A percentile compares a stretch with the other conserved stretches of the same genome.
phyloP scores from a whole-genome alignment of 495 filamentous ascomycete species.

The Trichocladium uniseriatum region DNA sequence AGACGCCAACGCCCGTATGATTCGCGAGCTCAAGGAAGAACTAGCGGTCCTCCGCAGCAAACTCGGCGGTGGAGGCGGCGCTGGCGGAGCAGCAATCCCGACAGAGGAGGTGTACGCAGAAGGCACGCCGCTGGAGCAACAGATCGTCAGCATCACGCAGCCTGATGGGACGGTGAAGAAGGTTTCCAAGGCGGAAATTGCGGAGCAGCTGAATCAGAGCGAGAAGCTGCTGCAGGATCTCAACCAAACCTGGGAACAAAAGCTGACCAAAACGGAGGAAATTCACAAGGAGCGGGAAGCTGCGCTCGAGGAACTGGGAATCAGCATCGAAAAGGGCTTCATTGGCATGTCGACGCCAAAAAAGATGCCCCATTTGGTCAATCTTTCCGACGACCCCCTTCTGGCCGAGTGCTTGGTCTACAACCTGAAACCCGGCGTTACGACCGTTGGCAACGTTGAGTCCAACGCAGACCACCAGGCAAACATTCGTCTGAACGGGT shows the following conservation, averaged over 20 bases:
- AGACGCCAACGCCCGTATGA: slow-evolving; percentile 98
- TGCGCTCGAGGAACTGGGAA: slow-evolving; percentile 91
- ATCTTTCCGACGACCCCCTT: slow-evolving; percentile 90
- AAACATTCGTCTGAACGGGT: slow-evolving; percentile 90
- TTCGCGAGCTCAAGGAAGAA: slow-evolving; percentile 94
- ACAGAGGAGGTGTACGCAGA: slow-evolving; percentile 79
- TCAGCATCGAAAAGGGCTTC: slow-evolving; percentile 98
- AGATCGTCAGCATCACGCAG: slow-evolving; percentile 89
- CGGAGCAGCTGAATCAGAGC: slow-evolving; percentile 87
- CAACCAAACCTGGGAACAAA: slow-evolving; percentile 98
- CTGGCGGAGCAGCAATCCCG: slow-evolving; percentile 34
- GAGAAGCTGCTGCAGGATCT: slow-evolving; percentile 95
- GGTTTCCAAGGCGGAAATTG: slow-evolving; percentile 97
- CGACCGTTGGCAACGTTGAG: slow-evolving; percentile 86
- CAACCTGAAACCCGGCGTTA: slow-evolving; percentile 91
- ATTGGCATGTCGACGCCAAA: slow-evolving; percentile 93
- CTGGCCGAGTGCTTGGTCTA: slow-evolving; percentile 96
- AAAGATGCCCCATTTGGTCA: slow-evolving; percentile 98
- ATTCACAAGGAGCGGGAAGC: slow-evolving; percentile 97
- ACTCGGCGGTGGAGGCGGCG: slow-evolving; percentile 56
- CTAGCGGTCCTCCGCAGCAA: slow-evolving; percentile 79
- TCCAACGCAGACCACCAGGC: slow-evolving; percentile 63
- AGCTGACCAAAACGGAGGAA: slow-evolving; percentile 84
- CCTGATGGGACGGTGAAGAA: slow-evolving; percentile 82
- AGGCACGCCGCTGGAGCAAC: slow-evolving; percentile 84